Evolutionary conservation across 257 asterid genomes (phyloP), one percentile per base, ranked within the genome.

Genomic region (Perilla frutescens): DNA sequence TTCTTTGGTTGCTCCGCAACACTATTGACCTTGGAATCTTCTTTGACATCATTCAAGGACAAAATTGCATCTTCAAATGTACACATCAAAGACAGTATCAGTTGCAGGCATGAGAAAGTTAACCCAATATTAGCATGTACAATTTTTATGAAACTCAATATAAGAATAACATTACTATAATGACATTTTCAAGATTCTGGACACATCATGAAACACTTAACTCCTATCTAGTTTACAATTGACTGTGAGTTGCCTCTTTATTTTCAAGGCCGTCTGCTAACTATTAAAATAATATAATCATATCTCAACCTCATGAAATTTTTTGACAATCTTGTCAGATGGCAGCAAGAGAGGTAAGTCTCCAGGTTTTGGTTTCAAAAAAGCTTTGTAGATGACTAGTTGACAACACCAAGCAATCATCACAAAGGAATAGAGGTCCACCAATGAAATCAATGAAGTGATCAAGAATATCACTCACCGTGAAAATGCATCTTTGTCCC

Each of bases 401-500:
- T 12, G 5, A 57, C 9, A 32, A 36, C 63, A 47, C 47, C 11
- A 43, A 64, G 31, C 29, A 49, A 53, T 29, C 50, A 62, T 39
- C 70, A 47, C 13, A 44, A 59, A 15, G 20, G 36, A 41, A 13
- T n/a, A 66, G 43, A 43, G 54, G 48, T 43, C 62, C 31, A 37
- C 36, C 7, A 7, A 3, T 12, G 39, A 55, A 3, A 47, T 15
- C 34, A 26, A 43, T 11, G 53, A 31, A 72, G 32, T 54, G 47
- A 34, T 40, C 7, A 40, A 36, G 7, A 48, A 63, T 49, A 49
- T 40, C 36, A 70, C 89, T 87, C 72, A 91, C 99, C 97, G 61
- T 83, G 91, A 57, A 86, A 80, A 80, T 88, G 91, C 82, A 90
- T 81, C 84, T 85, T 82, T 50, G 83, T 66, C 65, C 92, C 90